A percentile compares a stretch with the other conserved stretches of the same genome.
These are phyloP conservation scores for Dothiorella sarmentorum DNA, from an alignment of 2,329 filamentous ascomycete species.

Conservation along the genomic window DNA sequence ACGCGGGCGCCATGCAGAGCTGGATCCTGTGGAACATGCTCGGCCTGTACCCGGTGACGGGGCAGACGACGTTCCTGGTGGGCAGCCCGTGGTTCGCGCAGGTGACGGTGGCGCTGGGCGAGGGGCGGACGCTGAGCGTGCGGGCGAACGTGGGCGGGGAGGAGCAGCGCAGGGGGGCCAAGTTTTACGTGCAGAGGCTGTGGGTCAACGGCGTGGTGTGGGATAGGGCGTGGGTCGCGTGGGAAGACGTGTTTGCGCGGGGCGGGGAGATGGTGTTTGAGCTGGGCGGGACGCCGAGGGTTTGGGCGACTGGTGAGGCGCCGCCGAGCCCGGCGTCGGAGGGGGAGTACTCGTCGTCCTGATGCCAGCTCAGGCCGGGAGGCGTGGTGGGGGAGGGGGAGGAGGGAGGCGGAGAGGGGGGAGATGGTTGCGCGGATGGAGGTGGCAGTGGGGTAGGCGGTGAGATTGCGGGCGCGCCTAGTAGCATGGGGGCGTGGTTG, in stretches of 20 bases:
- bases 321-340: constrained; percentile 17
- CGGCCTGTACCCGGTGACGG: constrained; percentile 65
- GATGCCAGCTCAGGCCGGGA: constrained; percentile 13
- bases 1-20: constrained; percentile 70
- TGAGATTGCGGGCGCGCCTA: not conserved
- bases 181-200: constrained; percentile 62
- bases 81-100: constrained; percentile 45
- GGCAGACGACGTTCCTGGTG: constrained; percentile 65
- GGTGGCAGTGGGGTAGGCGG: not conserved
- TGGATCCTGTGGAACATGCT: constrained; percentile 52
- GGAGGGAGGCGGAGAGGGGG: not conserved
- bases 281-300: constrained; percentile 29
- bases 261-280: constrained; percentile 35
- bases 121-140: constrained; percentile 53
- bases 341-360: not conserved
- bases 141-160: constrained; percentile 49
- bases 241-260: constrained; percentile 62
- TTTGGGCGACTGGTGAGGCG: constrained; percentile 34
- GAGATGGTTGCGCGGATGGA: not conserved
- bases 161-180: constrained; percentile 41
- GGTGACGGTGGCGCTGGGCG: constrained; percentile 57
- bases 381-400: not conserved
- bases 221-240: constrained; percentile 63
- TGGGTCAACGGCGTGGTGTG: constrained; percentile 62
- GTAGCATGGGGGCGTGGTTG: not conserved